phyloP scores from a whole-genome alignment of 192 early-diverging fungal species.

The Coemansia sp. region DNA sequence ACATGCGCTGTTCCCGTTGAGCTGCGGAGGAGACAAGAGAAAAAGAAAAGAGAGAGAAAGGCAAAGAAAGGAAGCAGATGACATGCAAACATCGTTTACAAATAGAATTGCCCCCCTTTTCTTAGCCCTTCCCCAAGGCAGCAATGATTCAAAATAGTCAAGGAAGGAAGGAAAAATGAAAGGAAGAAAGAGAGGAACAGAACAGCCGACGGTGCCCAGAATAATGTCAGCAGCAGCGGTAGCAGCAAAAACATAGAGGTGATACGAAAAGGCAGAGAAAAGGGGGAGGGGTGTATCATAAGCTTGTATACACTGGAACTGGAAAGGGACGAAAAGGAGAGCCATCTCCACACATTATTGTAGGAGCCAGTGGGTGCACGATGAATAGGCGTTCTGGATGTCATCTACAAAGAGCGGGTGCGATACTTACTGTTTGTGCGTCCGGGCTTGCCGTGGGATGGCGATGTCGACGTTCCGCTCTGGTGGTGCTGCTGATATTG shows the following conservation, averaged over 20 bases:
- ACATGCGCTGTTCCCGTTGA: background rate
- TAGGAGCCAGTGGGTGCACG: background rate
- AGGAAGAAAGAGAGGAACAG: background rate
- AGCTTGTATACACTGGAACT: background rate
- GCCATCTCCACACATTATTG: background rate
- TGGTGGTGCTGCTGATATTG: constrained; percentile 6
- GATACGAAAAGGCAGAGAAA: too few relatives aligned
- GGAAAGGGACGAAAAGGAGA: background rate
- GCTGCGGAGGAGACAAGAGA: background rate
- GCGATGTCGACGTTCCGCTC: constrained; percentile 8
- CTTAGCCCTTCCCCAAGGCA: background rate
- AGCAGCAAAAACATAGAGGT: background rate
- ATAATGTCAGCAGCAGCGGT: background rate
- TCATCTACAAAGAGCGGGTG: background rate
- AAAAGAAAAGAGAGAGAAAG: background rate
- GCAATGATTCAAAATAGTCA: background rate
- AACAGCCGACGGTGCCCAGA: background rate
- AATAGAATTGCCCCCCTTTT: background rate
- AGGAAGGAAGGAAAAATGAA: background rate
- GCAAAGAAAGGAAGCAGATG: background rate
- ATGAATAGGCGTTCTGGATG: background rate
- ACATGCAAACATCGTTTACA: background rate
- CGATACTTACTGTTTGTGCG: constrained; percentile 40
- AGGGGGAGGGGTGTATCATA: too few relatives aligned
- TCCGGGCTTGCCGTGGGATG: constrained; percentile 19